Base-by-base conservation (phyloP, 805 yeast genomes). In the Scheffersomyces amazonensis region DNA sequence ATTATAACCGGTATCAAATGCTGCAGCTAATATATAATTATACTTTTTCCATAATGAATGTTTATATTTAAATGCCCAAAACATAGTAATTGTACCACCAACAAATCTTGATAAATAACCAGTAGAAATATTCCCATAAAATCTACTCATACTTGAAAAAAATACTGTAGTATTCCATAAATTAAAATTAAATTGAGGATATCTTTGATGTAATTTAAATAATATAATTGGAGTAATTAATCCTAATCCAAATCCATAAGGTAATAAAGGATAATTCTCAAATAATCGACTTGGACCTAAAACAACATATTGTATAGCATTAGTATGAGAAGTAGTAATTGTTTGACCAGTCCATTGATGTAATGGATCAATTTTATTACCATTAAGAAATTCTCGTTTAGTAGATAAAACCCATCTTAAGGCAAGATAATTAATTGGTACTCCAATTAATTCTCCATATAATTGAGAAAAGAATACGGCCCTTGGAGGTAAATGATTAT, bases 281-380 rank as follows among this genome's bases (percentile, higher is more conserved):
- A 74, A 74, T 4, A 74, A 53, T 21, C 68, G 52, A n/a, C 54
- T 47, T 0, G 79, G 79, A 0, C 79, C 79, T 35, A 74, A 52
- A 1, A 74, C 58, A n/a, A 73, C 76, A 42, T 74, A 74, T 43
- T 71, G 76, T 22, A 73, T 64, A 9, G 78, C 73, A 46, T 73
- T 74, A n/a, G 75, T 66, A 47, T 73, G 71, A 41, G 59, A 62
- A 13, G 60, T 53, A 23, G 62, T 54, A 22, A 74, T 58, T 5
- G 58, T 42, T 43, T 74, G 78, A 2, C 75, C 78, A 2, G 76
- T 73, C 78, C 78, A 74, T 48, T 74, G 79, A 41, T 70, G 72
- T 18, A 73, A 53, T 1, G 77, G 74, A 48, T 74, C 79, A 1
- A 39, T 49, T 22, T 53, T 52, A 8, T 48, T 40, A 1, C 73